Conservation (phyloP, 2,329 filamentous ascomycete genomes). For the Colletotrichum phormii region DNA sequence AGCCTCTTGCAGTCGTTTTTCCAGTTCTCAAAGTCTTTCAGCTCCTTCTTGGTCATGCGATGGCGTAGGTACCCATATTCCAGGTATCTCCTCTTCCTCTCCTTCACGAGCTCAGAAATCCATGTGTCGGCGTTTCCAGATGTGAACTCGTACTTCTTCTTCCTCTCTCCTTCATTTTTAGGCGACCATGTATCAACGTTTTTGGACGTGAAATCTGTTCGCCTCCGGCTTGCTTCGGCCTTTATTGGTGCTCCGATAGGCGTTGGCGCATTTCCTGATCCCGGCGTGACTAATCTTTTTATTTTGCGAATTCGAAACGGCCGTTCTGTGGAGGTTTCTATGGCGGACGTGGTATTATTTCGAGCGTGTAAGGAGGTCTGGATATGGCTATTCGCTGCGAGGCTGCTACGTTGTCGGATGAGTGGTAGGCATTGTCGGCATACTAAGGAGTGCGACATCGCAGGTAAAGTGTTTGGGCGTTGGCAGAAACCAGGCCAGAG, state of each 20-base stretch:
- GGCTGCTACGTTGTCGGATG: constrained; percentile 13
- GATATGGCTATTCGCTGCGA: neutral
- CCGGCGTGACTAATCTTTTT: neutral
- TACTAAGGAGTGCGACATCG: constrained; percentile 14
- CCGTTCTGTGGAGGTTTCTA: neutral
- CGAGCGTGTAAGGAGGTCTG: neutral
- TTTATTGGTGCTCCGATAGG: neutral
- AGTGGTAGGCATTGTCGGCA: constrained; percentile 18
- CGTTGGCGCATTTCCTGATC: neutral
- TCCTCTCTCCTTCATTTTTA: neutral
- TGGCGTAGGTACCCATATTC: constrained; percentile 36
- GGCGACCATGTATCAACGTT: neutral
- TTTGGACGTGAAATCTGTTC: neutral
- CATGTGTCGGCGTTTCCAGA: neutral
- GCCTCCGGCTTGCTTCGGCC: neutral
- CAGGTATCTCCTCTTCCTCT: constrained; percentile 36
- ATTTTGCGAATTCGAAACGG: neutral
- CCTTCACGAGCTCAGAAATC: neutral
- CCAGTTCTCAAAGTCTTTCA: constrained; percentile 32
- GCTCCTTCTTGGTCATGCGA: constrained; percentile 12
- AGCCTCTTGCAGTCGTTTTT: constrained; percentile 26
- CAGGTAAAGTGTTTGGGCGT: neutral
- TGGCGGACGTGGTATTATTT: neutral
- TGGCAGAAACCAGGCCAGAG: neutral
- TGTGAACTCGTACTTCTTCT: neutral